A percentile compares a stretch with the other conserved stretches of the same genome.
Evolutionary conservation across 2,329 filamentous ascomycete species (phyloP).

Genomic region (Zarea fungicola): DNA sequence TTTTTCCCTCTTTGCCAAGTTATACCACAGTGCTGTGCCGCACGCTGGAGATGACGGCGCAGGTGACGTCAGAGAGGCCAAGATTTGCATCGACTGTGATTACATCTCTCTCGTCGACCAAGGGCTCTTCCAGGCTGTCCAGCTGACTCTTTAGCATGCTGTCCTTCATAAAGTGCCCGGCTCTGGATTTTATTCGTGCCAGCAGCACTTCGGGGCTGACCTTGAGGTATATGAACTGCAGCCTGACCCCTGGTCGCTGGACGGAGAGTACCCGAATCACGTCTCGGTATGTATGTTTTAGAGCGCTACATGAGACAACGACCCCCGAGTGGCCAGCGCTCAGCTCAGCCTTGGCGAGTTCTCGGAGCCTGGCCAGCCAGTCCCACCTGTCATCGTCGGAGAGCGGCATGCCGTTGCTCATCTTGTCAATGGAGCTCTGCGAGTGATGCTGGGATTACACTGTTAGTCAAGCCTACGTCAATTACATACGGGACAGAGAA

Average conservation of each 20-base stretch:
- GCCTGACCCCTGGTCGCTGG: slow-evolving; percentile 41
- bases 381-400: slow-evolving; percentile 67
- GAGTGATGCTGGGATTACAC: slow-evolving; percentile 39
- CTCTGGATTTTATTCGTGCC: slow-evolving; percentile 51
- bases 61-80: slow-evolving; percentile 10
- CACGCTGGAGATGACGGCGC: not conserved
- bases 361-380: slow-evolving; percentile 55
- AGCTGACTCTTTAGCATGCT: slow-evolving; percentile 64
- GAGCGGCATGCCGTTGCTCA: slow-evolving; percentile 56
- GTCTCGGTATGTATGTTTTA: slow-evolving; percentile 66
- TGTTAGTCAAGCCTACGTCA: slow-evolving; percentile 1
- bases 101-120: slow-evolving; percentile 33
- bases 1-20: no score
- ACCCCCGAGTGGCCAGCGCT: slow-evolving; percentile 17
- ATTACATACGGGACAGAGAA: not conserved
- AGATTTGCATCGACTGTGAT: slow-evolving; percentile 34
- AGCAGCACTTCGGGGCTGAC: slow-evolving; percentile 53
- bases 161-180: slow-evolving; percentile 66
- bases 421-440: slow-evolving; percentile 57
- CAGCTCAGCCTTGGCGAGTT: slow-evolving; percentile 22
- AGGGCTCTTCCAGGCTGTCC: slow-evolving; percentile 58
- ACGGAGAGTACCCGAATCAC: slow-evolving; percentile 49
- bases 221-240: slow-evolving; percentile 63
- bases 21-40: not conserved
- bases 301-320: slow-evolving; percentile 62